phyloP scores from a whole-genome alignment of 1,284 basidiomycete genomes.

The Rhizopogon parksii region DNA sequence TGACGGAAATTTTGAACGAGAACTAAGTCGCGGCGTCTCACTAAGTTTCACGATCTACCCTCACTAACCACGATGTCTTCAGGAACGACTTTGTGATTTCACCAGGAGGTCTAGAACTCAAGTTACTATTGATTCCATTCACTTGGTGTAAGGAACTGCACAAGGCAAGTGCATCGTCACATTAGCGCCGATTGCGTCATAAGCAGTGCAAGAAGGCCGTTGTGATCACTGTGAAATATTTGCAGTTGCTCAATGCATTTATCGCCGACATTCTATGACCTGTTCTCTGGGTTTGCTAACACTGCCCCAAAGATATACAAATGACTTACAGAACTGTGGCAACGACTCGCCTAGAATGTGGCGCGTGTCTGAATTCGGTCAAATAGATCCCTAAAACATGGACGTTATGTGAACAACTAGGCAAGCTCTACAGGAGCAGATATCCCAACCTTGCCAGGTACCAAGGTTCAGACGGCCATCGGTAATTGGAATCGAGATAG shows the following conservation, averaged over 20 bases:
- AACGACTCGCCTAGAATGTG: constrained; percentile 65
- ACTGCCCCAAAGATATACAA: background rate
- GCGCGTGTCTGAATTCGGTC: constrained; percentile 67
- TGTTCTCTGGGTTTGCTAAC: background rate
- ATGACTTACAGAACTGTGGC: constrained; percentile 74
- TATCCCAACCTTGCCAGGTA: constrained; percentile 76
- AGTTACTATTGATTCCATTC: no score
- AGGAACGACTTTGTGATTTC: no score
- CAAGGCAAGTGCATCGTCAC: no score
- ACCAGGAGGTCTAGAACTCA: no score
- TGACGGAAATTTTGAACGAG: no score
- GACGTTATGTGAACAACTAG: constrained; percentile 3
- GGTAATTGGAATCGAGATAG: constrained; percentile 81
- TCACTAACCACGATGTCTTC: no score
- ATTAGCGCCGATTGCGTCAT: background rate
- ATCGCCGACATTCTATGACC: background rate
- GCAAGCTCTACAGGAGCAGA: background rate
- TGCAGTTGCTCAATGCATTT: no score
- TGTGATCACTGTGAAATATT: background rate
- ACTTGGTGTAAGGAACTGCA: no score
- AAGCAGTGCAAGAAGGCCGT: no score
- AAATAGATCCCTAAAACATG: constrained; percentile 63
- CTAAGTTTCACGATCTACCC: no score
- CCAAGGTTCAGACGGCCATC: constrained; percentile 77
- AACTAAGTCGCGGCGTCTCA: no score